Evolutionary conservation across 2,329 filamentous ascomycete species (phyloP).

Genomic region (Coniella vitis): DNA sequence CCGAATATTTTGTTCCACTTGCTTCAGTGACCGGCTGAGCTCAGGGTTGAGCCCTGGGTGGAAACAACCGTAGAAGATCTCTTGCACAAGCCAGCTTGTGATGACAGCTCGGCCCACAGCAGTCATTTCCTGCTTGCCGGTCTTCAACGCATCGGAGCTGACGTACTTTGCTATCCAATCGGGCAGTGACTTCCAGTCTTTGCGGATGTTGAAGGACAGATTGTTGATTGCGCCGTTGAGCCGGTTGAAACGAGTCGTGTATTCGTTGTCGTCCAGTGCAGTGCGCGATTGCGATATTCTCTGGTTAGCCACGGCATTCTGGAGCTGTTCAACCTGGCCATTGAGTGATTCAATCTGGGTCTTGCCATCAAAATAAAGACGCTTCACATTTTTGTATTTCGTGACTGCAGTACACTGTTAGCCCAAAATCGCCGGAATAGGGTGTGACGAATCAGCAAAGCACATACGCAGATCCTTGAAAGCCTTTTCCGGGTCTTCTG

Average conservation of each 20-base stretch:
- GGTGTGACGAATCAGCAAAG: not conserved
- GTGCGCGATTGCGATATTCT: conserved; percentile 90
- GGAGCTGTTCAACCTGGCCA: conserved; percentile 83
- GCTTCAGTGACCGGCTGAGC: conserved; percentile 73
- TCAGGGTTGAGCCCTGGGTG: conserved; percentile 76
- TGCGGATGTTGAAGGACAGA: conserved; percentile 90
- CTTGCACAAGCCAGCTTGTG: conserved; percentile 81
- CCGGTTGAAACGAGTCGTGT: conserved; percentile 78
- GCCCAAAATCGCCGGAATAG: no score
- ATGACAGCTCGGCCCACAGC: conserved; percentile 86
- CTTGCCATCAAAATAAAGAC: conserved; percentile 94
- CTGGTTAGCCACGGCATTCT: conserved; percentile 96
- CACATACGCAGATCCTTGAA: conserved; percentile 51
- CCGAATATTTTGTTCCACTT: conserved; percentile 82
- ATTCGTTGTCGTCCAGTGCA: conserved; percentile 91
- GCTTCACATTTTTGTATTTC: conserved; percentile 98
- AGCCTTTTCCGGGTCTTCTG: conserved; percentile 43
- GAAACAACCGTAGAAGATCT: conserved; percentile 87
- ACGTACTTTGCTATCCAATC: conserved; percentile 73
- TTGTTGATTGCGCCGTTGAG: conserved; percentile 93
- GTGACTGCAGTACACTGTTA: conserved; percentile 52
- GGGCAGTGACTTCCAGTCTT: conserved; percentile 82
- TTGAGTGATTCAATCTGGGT: conserved; percentile 83
- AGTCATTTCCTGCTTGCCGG: conserved; percentile 96
- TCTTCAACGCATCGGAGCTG: conserved; percentile 76